Percentiles rank a stretch among this genome's conserved stretches.
phyloP scores from a whole-genome alignment of 2,329 filamentous ascomycete species.

The Botryotinia calthae region DNA sequence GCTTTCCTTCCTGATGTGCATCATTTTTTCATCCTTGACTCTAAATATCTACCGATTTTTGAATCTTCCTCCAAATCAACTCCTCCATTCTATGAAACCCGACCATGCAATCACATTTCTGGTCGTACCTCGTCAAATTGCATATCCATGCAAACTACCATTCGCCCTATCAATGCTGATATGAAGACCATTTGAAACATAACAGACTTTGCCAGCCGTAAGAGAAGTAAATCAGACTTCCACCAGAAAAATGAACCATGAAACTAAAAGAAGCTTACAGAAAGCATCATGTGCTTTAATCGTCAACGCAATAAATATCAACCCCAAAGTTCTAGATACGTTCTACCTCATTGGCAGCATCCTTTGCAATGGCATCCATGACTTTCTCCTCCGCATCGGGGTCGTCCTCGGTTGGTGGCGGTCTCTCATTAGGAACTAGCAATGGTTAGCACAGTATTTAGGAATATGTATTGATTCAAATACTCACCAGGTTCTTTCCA shows the following conservation, averaged over 20 bases:
- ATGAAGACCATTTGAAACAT: neutral
- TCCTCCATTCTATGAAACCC: neutral
- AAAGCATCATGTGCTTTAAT: neutral
- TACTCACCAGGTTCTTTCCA: slow-evolving; percentile 57
- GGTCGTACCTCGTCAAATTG: neutral
- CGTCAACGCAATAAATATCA: neutral
- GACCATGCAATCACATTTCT: neutral
- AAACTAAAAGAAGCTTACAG: neutral
- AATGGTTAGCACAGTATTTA: slow-evolving; percentile 9
- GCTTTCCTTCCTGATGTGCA: neutral
- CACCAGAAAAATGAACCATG: neutral
- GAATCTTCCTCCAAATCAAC: neutral
- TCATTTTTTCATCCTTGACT: neutral
- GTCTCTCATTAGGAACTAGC: slow-evolving; percentile 33
- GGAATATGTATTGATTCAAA: neutral
- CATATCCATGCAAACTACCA: neutral
- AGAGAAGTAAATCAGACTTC: neutral
- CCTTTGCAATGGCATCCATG: slow-evolving; percentile 23
- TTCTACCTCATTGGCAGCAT: slow-evolving; percentile 15
- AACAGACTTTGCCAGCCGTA: neutral
- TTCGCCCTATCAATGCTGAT: neutral
- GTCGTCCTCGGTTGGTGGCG: slow-evolving; percentile 37
- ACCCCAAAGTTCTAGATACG: neutral
- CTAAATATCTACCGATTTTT: neutral
- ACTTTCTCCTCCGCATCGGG: slow-evolving; percentile 34